These are phyloP conservation scores for Yarrowia divulgata DNA, from an alignment of 805 yeast genomes.

Conservation along the genomic window DNA sequence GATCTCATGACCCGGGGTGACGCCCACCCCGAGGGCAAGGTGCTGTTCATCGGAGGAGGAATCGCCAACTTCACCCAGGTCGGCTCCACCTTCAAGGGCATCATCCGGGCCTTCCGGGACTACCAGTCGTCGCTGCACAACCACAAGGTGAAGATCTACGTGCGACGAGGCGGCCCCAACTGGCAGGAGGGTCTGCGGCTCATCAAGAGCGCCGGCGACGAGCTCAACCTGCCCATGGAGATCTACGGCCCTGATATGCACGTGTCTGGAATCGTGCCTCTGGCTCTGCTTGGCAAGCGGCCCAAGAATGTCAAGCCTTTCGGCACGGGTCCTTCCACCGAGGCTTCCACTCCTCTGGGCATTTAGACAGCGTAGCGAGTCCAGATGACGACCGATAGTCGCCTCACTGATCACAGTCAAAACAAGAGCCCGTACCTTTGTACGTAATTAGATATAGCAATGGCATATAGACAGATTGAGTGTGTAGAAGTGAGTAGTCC, in stretches of 20 bases:
- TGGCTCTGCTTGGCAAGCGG: slow-evolving; percentile 54
- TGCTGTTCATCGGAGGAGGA: slow-evolving; percentile 57
- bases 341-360: slow-evolving; percentile 46
- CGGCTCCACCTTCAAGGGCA: slow-evolving; percentile 59
- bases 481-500: too few species aligned
- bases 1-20: slow-evolving; percentile 56
- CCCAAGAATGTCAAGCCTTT: slow-evolving; percentile 53
- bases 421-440: neutral
- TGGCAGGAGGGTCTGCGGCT: slow-evolving; percentile 59
- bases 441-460: slow-evolving; percentile 5
- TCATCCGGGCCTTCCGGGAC: slow-evolving; percentile 57
- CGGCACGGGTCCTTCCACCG: slow-evolving; percentile 49
- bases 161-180: slow-evolving; percentile 59
- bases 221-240: slow-evolving; percentile 56
- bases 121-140: slow-evolving; percentile 51
- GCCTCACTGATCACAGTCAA: too few species aligned
- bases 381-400: too few species aligned
- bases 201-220: slow-evolving; percentile 56
- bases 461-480: slow-evolving; percentile 8
- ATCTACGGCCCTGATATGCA: slow-evolving; percentile 61
- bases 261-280: slow-evolving; percentile 57
- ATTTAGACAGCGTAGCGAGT: slow-evolving; percentile 36
- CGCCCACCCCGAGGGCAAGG: slow-evolving; percentile 52
- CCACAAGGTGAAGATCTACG: slow-evolving; percentile 55
- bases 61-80: slow-evolving; percentile 59